Conservation (phyloP, 345 rosid genomes). For the Barbarea vulgaris region DNA sequence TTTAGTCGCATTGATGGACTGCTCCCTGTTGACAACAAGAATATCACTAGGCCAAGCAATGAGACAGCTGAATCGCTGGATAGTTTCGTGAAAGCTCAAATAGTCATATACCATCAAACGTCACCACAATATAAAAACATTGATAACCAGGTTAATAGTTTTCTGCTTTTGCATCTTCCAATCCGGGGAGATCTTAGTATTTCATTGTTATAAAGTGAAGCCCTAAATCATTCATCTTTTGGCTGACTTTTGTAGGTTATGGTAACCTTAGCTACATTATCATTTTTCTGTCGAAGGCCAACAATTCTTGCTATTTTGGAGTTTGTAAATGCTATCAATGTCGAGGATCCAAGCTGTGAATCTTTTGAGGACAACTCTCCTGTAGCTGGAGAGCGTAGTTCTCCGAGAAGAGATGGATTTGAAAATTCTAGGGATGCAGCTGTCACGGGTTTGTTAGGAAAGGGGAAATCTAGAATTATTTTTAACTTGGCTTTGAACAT, state of each 20-base stretch:
- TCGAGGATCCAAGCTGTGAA: slow-evolving; percentile 60
- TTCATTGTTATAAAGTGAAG: slow-evolving; percentile 19
- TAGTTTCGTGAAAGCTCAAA: slow-evolving; percentile 97
- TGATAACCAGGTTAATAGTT: slow-evolving; percentile 66
- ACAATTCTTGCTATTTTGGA: slow-evolving; percentile 94
- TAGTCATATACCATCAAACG: slow-evolving; percentile 68
- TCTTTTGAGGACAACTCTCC: slow-evolving; percentile 63
- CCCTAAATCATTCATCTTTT: slow-evolving; percentile 23
- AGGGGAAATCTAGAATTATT: slow-evolving; percentile 85
- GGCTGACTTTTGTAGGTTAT: slow-evolving; percentile 57
- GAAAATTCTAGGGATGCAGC: slow-evolving; percentile 61
- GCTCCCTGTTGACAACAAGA: slow-evolving; percentile 59
- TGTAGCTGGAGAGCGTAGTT: slow-evolving; percentile 48
- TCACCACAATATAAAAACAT: slow-evolving; percentile 68
- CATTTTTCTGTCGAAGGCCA: slow-evolving; percentile 93
- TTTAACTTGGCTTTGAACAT: slow-evolving; percentile 80
- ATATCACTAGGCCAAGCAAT: slow-evolving; percentile 43
- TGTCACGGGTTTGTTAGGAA: slow-evolving; percentile 89
- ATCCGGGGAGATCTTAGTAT: background rate
- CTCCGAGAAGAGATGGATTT: slow-evolving; percentile 47
- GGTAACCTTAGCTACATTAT: slow-evolving; percentile 82
- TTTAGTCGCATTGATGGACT: slow-evolving; percentile 73
- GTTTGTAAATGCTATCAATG: slow-evolving; percentile 72
- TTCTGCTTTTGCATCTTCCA: slow-evolving; percentile 30
- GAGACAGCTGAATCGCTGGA: slow-evolving; percentile 57